Evolutionary conservation across 768 basidiomycete genomes (phyloP).

Genomic region (Imleria badia): DNA sequence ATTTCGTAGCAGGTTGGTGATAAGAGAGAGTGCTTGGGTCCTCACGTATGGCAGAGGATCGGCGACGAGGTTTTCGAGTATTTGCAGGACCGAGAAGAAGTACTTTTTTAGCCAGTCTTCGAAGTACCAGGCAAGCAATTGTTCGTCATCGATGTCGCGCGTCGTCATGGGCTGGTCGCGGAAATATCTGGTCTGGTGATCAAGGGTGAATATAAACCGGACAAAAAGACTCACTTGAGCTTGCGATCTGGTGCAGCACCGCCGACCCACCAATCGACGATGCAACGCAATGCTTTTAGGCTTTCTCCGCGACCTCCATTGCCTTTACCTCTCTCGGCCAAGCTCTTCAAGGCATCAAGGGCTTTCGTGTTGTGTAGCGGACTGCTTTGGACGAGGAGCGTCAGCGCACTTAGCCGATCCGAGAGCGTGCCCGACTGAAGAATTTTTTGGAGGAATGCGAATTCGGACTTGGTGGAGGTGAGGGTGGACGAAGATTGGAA

Average conservation of each 20-base stretch:
- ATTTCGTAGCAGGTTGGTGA: conserved; percentile 76
- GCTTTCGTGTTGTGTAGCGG: conserved; percentile 85
- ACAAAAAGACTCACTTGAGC: conserved; percentile 58
- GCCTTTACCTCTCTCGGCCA: conserved; percentile 76
- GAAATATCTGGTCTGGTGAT: conserved; percentile 64
- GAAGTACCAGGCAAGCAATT: conserved; percentile 83
- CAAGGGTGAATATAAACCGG: not conserved
- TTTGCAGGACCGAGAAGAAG: conserved; percentile 88
- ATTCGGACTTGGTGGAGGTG: conserved; percentile 61
- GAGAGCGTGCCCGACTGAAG: conserved; percentile 87
- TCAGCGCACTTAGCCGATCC: conserved; percentile 88
- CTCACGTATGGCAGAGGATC: conserved; percentile 89
- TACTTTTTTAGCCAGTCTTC: conserved; percentile 99
- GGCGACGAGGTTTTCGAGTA: conserved; percentile 81
- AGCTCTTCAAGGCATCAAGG: conserved; percentile 66
- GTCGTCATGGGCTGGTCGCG: conserved; percentile 81
- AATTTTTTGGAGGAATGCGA: conserved; percentile 79
- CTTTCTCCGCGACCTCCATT: conserved; percentile 93
- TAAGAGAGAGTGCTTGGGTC: conserved; percentile 75
- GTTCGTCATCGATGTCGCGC: conserved; percentile 62
- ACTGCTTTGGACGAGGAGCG: conserved; percentile 83
- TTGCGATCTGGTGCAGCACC: conserved; percentile 89
- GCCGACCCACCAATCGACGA: conserved; percentile 97
- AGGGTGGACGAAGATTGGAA: conserved; percentile 51
- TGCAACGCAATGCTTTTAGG: conserved; percentile 83